A percentile compares a stretch with the other conserved stretches of the same genome.
Evolutionary conservation across 768 basidiomycete species (phyloP).

Genomic region (Leccinellum luteum): DNA sequence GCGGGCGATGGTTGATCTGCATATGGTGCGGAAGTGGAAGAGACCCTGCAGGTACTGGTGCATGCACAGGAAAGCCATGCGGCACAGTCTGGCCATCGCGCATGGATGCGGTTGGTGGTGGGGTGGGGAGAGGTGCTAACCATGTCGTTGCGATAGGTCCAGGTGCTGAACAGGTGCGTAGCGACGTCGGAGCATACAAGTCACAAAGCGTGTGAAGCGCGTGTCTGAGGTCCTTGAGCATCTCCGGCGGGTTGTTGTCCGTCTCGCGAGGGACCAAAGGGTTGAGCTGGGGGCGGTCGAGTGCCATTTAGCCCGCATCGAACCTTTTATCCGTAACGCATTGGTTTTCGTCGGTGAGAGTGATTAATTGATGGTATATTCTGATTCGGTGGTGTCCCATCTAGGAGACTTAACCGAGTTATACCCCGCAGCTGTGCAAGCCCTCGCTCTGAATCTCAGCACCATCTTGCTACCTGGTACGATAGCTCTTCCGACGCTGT

Average conservation of each 20-base stretch:
- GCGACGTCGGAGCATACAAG: too few species aligned
- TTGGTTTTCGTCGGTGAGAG: slow-evolving; percentile 12
- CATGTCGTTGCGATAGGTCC: slow-evolving; percentile 14
- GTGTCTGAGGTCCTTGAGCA: not conserved
- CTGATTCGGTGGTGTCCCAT: not conserved
- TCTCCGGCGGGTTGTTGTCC: not conserved
- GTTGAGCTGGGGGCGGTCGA: slow-evolving; percentile 3
- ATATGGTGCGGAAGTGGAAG: slow-evolving; percentile 7
- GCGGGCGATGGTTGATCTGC: slow-evolving; percentile 1
- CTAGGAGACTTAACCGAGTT: slow-evolving; percentile 17
- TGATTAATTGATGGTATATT: not conserved
- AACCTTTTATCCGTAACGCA: slow-evolving; percentile 1
- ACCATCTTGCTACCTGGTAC: slow-evolving; percentile 8
- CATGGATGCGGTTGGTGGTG: slow-evolving; percentile 14
- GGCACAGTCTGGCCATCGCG: slow-evolving; percentile 7
- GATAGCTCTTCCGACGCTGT: slow-evolving; percentile 4
- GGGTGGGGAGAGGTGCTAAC: slow-evolving; percentile 20
- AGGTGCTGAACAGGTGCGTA: slow-evolving; percentile 7
- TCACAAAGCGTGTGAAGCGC: not conserved
- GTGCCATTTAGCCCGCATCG: not conserved
- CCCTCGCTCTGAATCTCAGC: slow-evolving; percentile 9
- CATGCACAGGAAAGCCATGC: slow-evolving; percentile 9
- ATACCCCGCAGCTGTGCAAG: slow-evolving; percentile 10
- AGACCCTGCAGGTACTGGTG: slow-evolving; percentile 6
- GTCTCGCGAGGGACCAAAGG: not conserved